These are phyloP conservation scores for Oemleria cerasiformis DNA, from an alignment of 306 rosid species.

Conservation along the genomic window DNA sequence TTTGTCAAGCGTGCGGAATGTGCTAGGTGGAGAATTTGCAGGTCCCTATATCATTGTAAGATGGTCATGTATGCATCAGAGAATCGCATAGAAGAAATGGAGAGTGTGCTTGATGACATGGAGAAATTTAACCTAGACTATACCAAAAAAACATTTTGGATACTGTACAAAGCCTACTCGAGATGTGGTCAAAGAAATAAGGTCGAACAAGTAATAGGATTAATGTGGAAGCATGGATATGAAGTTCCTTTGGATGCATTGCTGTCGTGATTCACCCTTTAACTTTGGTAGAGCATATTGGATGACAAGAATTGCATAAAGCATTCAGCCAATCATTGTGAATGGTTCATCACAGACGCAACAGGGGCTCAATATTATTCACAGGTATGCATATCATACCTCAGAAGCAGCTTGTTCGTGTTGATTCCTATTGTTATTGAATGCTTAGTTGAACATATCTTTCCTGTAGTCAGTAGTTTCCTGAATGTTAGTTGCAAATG, in stretches of 20 bases:
- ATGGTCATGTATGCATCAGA: conserved; percentile 64
- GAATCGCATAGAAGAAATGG: conserved; percentile 58
- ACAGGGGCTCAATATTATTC: conserved; percentile 13
- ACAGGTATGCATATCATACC: conserved; percentile 32
- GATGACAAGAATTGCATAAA: conserved; percentile 15
- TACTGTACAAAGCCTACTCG: conserved; percentile 55
- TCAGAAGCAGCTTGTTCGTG: neutral
- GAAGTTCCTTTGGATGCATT: conserved; percentile 46
- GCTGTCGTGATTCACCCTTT: conserved; percentile 33
- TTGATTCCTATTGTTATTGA: too few relatives aligned
- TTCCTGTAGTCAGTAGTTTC: neutral
- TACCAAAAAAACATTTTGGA: conserved; percentile 58
- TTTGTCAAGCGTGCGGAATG: conserved; percentile 62
- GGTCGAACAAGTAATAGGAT: conserved; percentile 55
- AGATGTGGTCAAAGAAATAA: conserved; percentile 42
- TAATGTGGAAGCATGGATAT: conserved; percentile 76
- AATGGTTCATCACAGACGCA: conserved; percentile 14
- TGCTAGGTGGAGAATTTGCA: conserved; percentile 62
- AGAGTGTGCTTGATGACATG: conserved; percentile 63
- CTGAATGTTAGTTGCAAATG: neutral
- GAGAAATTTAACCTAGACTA: conserved; percentile 27
- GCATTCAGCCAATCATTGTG: conserved; percentile 14
- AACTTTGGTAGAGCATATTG: conserved; percentile 20
- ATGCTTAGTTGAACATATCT: too few relatives aligned
- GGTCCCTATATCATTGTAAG: conserved; percentile 76